These are phyloP conservation scores for Podospora didyma DNA, from an alignment of 495 filamentous ascomycete genomes.

Conservation along the genomic window DNA sequence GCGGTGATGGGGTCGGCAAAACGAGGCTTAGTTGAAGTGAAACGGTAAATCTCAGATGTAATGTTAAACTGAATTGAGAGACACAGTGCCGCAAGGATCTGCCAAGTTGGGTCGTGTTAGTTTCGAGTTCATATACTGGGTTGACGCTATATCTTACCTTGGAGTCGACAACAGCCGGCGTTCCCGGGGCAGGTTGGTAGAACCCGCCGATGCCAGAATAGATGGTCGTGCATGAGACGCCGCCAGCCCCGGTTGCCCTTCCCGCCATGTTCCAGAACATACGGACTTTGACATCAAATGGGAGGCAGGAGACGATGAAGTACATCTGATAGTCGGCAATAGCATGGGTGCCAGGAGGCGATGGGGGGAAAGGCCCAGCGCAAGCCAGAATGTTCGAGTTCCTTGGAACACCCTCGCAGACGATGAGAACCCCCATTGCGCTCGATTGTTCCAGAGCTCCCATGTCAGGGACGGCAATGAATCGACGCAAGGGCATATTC, in stretches of 20 bases:
- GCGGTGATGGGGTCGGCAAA: conserved; percentile 10
- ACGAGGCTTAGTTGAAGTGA: conserved; percentile 4
- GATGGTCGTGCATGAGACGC: neutral
- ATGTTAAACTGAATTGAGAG: conserved; percentile 5
- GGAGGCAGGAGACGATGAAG: conserved; percentile 10
- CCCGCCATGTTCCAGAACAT: conserved; percentile 9
- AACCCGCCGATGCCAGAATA: conserved; percentile 1
- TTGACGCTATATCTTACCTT: neutral
- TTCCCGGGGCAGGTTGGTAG: neutral
- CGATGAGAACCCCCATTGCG: neutral
- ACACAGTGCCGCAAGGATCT: conserved; percentile 5
- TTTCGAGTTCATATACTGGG: too few species aligned
- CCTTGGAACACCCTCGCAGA: conserved; percentile 5
- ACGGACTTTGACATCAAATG: conserved; percentile 1
- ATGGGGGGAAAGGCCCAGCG: neutral
- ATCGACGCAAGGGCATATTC: conserved; percentile 5
- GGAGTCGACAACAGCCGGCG: neutral
- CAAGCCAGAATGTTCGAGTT: conserved; percentile 1
- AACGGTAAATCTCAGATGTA: conserved; percentile 5
- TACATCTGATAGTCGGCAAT: conserved; percentile 8
- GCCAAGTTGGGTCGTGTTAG: neutral
- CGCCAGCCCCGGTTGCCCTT: neutral
- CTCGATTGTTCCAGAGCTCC: neutral
- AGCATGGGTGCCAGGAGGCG: neutral
- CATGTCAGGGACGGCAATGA: neutral